Conservation (phyloP, 2,329 filamentous ascomycete species). For the Penicillium sp. region DNA sequence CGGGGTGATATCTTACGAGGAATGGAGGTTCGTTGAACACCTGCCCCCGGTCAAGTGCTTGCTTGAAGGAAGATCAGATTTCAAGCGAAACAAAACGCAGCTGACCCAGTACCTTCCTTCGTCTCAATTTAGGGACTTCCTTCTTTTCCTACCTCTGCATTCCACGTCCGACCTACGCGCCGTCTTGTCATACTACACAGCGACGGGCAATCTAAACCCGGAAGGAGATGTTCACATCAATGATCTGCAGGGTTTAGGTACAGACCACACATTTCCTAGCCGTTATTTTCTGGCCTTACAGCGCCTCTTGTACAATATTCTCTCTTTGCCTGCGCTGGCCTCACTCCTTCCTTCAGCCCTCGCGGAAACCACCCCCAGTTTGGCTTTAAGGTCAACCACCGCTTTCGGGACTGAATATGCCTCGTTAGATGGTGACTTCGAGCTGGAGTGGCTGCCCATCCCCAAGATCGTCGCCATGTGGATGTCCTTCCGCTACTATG, state of each 20-base stretch:
- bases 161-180: slow-evolving; percentile 67
- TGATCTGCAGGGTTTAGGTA: slow-evolving; percentile 95
- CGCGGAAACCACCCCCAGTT: slow-evolving; percentile 30
- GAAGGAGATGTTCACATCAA: slow-evolving; percentile 96
- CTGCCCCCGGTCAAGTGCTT: slow-evolving; percentile 3
- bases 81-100: neutral
- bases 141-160: slow-evolving; percentile 79
- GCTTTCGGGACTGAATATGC: slow-evolving; percentile 32
- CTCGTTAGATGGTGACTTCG: slow-evolving; percentile 37
- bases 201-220: slow-evolving; percentile 82
- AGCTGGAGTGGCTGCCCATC: slow-evolving; percentile 46
- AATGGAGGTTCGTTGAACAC: slow-evolving; percentile 80
- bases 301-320: slow-evolving; percentile 38
- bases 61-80: neutral
- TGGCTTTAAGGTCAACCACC: slow-evolving; percentile 26
- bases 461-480: slow-evolving; percentile 46
- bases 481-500: slow-evolving; percentile 47
- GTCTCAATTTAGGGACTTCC: slow-evolving; percentile 69
- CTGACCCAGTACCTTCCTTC: slow-evolving; percentile 9
- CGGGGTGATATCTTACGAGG: slow-evolving; percentile 82
- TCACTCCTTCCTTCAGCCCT: slow-evolving; percentile 35
- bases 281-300: slow-evolving; percentile 36
- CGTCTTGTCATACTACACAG: slow-evolving; percentile 87
- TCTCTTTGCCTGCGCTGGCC: slow-evolving; percentile 37
- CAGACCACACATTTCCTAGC: slow-evolving; percentile 45